A percentile compares a stretch with the other conserved stretches of the same genome.
Evolutionary conservation across 495 filamentous ascomycete genomes (phyloP).

Genomic region (Trichoderma parareesei): DNA sequence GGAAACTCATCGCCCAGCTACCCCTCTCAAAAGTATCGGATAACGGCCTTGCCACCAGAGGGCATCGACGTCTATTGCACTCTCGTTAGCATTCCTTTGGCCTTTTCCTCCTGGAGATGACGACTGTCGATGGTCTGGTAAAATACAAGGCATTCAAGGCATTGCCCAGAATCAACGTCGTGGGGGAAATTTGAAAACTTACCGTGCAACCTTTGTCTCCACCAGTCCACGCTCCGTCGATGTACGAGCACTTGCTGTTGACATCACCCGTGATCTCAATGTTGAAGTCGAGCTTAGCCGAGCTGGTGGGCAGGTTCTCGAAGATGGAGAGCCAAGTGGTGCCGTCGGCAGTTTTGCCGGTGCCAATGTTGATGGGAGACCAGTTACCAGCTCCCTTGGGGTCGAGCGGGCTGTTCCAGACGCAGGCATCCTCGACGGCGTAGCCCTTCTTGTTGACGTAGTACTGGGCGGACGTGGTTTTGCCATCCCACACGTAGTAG

Average conservation of each 20-base stretch:
- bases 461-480: constrained; percentile 83
- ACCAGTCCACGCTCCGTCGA: constrained; percentile 54
- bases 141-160: too few relatives aligned
- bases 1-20: constrained; percentile 1
- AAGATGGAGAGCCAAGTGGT: constrained; percentile 77
- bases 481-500: constrained; percentile 72
- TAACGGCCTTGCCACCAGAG: constrained; percentile 1
- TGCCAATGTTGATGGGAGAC: constrained; percentile 82
- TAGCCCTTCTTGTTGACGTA: constrained; percentile 83
- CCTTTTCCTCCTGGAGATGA: not conserved
- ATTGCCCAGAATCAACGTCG: too few relatives aligned
- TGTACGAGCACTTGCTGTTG: constrained; percentile 61
- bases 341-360: constrained; percentile 54
- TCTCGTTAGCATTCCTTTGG: not conserved
- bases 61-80: constrained; percentile 2
- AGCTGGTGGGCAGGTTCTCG: constrained; percentile 53
- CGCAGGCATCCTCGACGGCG: constrained; percentile 60
- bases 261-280: constrained; percentile 61
- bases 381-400: constrained; percentile 64
- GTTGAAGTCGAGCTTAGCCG: constrained; percentile 59
- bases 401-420: constrained; percentile 55
- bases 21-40: constrained; percentile 16
- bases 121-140: too few relatives aligned
- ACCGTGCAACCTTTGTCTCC: constrained; percentile 63
- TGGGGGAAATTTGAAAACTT: constrained; percentile 19